Conservation (phyloP, 305 asterid genomes). For the Solanum hybrid region DNA sequence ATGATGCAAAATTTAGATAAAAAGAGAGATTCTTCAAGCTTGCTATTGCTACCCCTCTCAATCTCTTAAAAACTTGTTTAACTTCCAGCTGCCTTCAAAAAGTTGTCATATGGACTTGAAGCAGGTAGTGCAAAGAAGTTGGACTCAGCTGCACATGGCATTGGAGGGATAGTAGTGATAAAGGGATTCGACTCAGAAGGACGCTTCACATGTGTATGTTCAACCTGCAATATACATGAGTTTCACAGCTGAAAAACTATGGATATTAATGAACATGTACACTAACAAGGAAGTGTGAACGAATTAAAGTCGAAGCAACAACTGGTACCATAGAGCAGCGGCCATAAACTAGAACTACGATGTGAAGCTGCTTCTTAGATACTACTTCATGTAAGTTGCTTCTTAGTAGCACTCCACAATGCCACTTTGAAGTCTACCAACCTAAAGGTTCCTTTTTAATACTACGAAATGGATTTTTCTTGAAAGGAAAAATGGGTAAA, state of each 20-base stretch:
- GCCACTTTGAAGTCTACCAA: not conserved
- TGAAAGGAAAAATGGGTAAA: not conserved
- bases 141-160: slow-evolving; percentile 30
- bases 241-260: not conserved
- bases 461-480: not conserved
- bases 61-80: not conserved
- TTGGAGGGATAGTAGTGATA: slow-evolving; percentile 9
- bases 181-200: slow-evolving; percentile 8
- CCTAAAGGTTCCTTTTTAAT: not conserved
- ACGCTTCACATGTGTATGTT: not conserved
- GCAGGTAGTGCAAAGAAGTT: slow-evolving; percentile 47
- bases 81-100: slow-evolving; percentile 75
- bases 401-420: not conserved
- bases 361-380: not conserved
- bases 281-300: not conserved
- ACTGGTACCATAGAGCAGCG: not conserved
- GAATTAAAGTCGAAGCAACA: not conserved
- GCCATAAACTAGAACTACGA: not conserved
- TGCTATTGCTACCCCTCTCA: not conserved
- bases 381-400: not conserved
- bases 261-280: not conserved
- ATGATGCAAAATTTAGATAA: not conserved
- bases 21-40: not conserved
- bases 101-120: slow-evolving; percentile 69
- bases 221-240: not conserved